Evolutionary conservation across 148 eudicot species (phyloP).

Genomic region (Salicornia ramosissima): DNA sequence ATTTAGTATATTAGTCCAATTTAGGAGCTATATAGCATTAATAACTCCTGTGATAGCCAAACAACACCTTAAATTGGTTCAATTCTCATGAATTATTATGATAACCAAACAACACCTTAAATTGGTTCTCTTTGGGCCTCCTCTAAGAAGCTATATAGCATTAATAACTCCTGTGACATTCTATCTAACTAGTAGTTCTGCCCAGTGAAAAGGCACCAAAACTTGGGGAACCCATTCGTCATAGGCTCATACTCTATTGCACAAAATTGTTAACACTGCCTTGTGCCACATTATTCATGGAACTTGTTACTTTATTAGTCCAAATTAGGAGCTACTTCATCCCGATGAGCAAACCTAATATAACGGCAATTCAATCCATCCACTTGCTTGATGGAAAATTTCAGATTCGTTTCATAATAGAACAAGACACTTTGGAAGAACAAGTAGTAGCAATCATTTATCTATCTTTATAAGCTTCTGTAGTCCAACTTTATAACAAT

Average conservation of each 20-base stretch:
- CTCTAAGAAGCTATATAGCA: too few species aligned
- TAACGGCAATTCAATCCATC: too few species aligned
- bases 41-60: background rate
- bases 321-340: background rate
- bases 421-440: too few species aligned
- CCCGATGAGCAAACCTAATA: background rate
- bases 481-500: constrained; percentile 1
- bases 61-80: too few species aligned
- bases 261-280: background rate
- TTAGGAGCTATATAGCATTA: background rate
- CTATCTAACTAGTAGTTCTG: background rate
- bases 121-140: too few species aligned
- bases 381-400: too few species aligned
- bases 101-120: too few species aligned
- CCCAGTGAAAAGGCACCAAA: constrained; percentile 1
- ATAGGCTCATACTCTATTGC: background rate
- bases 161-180: background rate
- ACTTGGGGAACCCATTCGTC: background rate
- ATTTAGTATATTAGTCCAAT: too few species aligned
- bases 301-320: background rate
- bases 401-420: too few species aligned
- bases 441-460: background rate
- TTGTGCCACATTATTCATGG: background rate
- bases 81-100: too few species aligned
- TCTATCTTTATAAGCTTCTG: background rate